Evolutionary conservation across 352 stramenopile species (phyloP).

Genomic region (Phytophthora litchii): DNA sequence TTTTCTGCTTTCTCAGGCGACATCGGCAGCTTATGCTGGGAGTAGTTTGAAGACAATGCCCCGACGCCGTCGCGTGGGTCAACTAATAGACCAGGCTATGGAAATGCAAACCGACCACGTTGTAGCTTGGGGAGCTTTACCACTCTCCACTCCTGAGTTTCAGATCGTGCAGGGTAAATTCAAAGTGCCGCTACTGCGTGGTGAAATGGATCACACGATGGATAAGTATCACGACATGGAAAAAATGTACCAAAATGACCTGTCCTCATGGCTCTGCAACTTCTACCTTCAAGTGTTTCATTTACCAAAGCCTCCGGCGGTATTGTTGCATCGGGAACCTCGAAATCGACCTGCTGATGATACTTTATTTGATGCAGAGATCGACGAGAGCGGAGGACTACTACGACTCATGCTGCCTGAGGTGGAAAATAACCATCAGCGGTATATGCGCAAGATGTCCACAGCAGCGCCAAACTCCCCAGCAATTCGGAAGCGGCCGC

Average conservation of each 20-base stretch:
- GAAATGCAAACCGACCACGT: conserved; percentile 59
- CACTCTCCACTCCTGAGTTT: conserved; percentile 70
- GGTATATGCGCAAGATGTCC: conserved; percentile 52
- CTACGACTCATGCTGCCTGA: conserved; percentile 30
- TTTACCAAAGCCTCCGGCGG: conserved; percentile 35
- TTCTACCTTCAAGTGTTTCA: conserved; percentile 85
- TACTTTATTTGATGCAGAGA: conserved; percentile 48
- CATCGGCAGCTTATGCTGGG: conserved; percentile 4
- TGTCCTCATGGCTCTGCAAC: conserved; percentile 90
- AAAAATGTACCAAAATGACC: conserved; percentile 61
- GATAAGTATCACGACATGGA: conserved; percentile 80
- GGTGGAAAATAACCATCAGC: conserved; percentile 48
- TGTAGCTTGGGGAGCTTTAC: conserved; percentile 86
- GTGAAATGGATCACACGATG: conserved; percentile 85
- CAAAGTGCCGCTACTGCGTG: conserved; percentile 82
- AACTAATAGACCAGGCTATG: conserved; percentile 21
- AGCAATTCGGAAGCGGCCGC: conserved; percentile 13
- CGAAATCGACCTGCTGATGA: conserved; percentile 5
- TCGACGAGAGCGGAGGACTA: conserved; percentile 52
- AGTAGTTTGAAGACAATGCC: conserved; percentile 11
- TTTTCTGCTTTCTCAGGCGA: conserved; percentile 39
- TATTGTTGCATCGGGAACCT: conserved; percentile 19
- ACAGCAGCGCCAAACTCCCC: conserved; percentile 1
- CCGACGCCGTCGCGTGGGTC: conserved; percentile 10
- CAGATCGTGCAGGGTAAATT: conserved; percentile 76